Evolutionary conservation across 176 grass and related monocot genomes (phyloP).

Genomic region (Carex pumila): DNA sequence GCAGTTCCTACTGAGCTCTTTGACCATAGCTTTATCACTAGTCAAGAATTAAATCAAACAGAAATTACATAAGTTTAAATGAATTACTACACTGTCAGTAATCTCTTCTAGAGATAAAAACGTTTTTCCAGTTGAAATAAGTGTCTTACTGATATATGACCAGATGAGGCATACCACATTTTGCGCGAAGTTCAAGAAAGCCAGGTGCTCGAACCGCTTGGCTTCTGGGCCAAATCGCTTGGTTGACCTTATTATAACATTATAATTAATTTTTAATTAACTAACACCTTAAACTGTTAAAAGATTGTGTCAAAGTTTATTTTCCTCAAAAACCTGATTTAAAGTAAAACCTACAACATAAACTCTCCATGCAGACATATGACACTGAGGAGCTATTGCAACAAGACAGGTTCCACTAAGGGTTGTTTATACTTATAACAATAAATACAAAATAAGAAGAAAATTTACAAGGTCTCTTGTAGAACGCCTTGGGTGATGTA

Average conservation of each 20-base stretch:
- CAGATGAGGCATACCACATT: conserved; percentile 80
- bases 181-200: conserved; percentile 94
- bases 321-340: background rate
- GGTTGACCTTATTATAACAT: conserved; percentile 58
- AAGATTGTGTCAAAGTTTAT: background rate
- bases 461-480: conserved; percentile 78
- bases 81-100: background rate
- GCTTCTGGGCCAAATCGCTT: conserved; percentile 83
- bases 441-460: background rate
- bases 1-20: conserved; percentile 44
- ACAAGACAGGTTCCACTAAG: background rate
- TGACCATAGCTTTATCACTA: conserved; percentile 94
- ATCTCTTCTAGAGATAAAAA: background rate
- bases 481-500: conserved; percentile 96
- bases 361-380: background rate
- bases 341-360: background rate
- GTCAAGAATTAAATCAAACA: background rate
- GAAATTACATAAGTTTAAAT: background rate
- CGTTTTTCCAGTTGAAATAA: background rate
- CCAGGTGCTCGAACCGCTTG: conserved; percentile 80
- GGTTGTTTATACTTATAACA: background rate
- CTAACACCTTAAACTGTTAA: background rate
- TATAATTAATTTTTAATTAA: background rate
- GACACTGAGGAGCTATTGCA: background rate
- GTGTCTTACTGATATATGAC: conserved; percentile 83